Percentiles rank a stretch among this genome's conserved stretches.
phyloP scores from a whole-genome alignment of 805 yeast genomes.

The Candida manassasensis region DNA sequence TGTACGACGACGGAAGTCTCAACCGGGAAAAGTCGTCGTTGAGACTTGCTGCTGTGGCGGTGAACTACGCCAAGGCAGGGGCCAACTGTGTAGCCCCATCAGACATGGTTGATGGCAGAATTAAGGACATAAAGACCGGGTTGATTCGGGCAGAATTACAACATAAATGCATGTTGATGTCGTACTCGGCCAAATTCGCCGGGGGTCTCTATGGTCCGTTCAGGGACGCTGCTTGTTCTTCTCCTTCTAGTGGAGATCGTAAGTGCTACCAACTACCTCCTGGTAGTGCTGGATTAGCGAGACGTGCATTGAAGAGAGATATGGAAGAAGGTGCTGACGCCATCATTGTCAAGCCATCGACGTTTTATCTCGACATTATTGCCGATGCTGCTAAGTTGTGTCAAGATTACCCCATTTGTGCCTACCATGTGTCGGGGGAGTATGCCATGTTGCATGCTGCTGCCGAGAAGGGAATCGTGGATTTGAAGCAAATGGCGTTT shows the following conservation, averaged over 20 bases:
- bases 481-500: slow-evolving; percentile 73
- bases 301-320: slow-evolving; percentile 85
- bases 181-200: slow-evolving; percentile 90
- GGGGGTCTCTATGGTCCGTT: slow-evolving; percentile 95
- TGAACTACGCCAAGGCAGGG: slow-evolving; percentile 92
- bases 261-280: slow-evolving; percentile 90
- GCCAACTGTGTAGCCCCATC: slow-evolving; percentile 95
- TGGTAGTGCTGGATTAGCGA: slow-evolving; percentile 89
- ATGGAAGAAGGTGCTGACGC: slow-evolving; percentile 93
- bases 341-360: slow-evolving; percentile 90
- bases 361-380: slow-evolving; percentile 89
- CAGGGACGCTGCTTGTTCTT: slow-evolving; percentile 94
- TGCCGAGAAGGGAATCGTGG: slow-evolving; percentile 90
- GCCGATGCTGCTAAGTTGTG: slow-evolving; percentile 83
- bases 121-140: slow-evolving; percentile 81
- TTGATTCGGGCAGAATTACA: slow-evolving; percentile 77
- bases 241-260: slow-evolving; percentile 88
- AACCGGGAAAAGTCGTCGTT: slow-evolving; percentile 70
- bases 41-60: slow-evolving; percentile 91
- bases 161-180: slow-evolving; percentile 83
- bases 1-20: slow-evolving; percentile 81
- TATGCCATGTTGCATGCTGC: slow-evolving; percentile 98
- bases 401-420: slow-evolving; percentile 81
- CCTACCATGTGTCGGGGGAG: slow-evolving; percentile 96
- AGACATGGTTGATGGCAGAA: slow-evolving; percentile 96